These are phyloP conservation scores for Schizonepeta tenuifolia DNA, from an alignment of 257 asterid genomes.

Conservation along the genomic window DNA sequence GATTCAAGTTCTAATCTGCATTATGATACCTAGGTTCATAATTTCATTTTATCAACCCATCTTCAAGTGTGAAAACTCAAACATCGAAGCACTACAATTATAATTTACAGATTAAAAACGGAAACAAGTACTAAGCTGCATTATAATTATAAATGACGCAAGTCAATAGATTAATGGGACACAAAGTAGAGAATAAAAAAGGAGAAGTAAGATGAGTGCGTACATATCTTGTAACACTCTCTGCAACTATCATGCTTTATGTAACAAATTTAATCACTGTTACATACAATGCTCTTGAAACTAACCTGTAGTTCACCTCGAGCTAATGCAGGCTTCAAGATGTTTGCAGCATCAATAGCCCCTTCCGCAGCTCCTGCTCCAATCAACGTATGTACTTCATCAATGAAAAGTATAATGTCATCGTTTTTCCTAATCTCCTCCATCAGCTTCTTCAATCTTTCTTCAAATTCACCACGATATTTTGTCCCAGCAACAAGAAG, in stretches of 20 bases:
- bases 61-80: background rate
- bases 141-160: background rate
- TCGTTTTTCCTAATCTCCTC: constrained; percentile 92
- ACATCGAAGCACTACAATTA: background rate
- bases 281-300: background rate
- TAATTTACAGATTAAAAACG: no score
- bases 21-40: no score
- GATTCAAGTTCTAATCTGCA: background rate
- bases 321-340: constrained; percentile 92
- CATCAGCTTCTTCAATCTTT: constrained; percentile 87
- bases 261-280: background rate
- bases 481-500: constrained; percentile 47
- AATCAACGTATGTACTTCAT: constrained; percentile 93
- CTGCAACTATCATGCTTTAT: background rate
- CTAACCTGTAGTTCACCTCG: constrained; percentile 96
- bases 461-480: constrained; percentile 99
- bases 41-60: background rate
- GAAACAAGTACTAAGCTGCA: background rate
- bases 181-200: background rate
- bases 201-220: background rate
- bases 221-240: background rate
- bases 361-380: constrained; percentile 99
- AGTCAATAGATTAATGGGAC: background rate
- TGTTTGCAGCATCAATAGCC: constrained; percentile 96
- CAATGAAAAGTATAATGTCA: constrained; percentile 88